Conservation (phyloP, 2,329 filamentous ascomycete genomes). For the Cladorrhinum sp. region DNA sequence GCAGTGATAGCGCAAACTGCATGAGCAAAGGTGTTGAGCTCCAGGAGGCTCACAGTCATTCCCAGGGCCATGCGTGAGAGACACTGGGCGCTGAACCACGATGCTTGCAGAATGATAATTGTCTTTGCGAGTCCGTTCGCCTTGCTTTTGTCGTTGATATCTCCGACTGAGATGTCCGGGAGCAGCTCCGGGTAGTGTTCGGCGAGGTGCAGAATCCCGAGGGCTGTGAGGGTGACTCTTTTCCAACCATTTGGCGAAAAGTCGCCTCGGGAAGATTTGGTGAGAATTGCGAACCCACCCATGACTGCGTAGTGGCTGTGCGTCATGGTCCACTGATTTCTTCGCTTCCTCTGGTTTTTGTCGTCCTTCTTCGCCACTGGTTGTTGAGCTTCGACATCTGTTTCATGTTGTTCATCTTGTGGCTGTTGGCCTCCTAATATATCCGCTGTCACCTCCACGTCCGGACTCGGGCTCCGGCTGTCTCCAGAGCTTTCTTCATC, state of each 20-base stretch:
- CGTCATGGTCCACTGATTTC: conserved; percentile 7
- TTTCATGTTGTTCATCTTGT: background rate
- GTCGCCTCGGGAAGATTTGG: background rate
- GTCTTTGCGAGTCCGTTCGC: conserved; percentile 4
- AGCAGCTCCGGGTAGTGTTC: background rate
- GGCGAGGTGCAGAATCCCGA: background rate
- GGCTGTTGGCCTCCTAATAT: no score
- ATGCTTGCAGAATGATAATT: conserved; percentile 6
- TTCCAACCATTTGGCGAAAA: background rate
- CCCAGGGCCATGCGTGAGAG: background rate
- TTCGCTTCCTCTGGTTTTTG: background rate
- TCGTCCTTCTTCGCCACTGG: background rate
- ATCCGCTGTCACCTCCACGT: no score
- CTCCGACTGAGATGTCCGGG: background rate
- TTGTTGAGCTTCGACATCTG: background rate
- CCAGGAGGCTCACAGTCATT: conserved; percentile 5
- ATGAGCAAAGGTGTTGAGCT: conserved; percentile 14
- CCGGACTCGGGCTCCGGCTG: no score
- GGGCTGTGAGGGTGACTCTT: background rate
- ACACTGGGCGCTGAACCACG: conserved; percentile 10
- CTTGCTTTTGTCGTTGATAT: conserved; percentile 15
- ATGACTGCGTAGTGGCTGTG: conserved; percentile 8
- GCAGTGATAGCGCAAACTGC: conserved; percentile 2
- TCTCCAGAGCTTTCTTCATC: no score
- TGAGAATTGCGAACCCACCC: conserved; percentile 1